Evolutionary conservation across 441 rosid genomes (phyloP).

Genomic region (Eruca vesicaria): DNA sequence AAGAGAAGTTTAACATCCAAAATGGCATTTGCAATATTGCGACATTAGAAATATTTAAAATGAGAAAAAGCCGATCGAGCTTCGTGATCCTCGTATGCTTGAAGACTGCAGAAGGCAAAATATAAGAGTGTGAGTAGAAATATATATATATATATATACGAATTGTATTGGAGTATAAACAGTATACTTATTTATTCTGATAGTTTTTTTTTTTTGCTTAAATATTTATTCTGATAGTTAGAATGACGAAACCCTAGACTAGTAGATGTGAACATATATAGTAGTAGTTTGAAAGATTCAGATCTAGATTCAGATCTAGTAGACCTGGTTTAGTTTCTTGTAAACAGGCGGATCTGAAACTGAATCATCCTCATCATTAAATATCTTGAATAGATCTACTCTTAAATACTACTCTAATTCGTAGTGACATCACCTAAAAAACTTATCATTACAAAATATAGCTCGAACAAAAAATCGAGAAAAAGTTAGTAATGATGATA

Average conservation of each 20-base stretch:
- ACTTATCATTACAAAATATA: slow-evolving; percentile 24
- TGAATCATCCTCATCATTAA: slow-evolving; percentile 19
- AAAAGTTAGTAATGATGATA: slow-evolving; percentile 36
- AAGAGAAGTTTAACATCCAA: not conserved
- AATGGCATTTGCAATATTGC: slow-evolving; percentile 4
- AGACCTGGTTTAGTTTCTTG: slow-evolving; percentile 22
- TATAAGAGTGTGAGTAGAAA: not conserved
- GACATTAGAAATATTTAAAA: not conserved
- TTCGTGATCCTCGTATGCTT: not conserved
- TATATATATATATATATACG: not conserved
- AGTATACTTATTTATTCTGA: not conserved
- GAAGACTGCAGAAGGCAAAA: slow-evolving; percentile 12
- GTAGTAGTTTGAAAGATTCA: slow-evolving; percentile 10
- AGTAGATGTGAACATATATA: slow-evolving; percentile 12
- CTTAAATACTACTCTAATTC: not conserved
- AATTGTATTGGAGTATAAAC: not conserved
- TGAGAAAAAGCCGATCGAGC: not conserved
- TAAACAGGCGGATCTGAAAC: slow-evolving; percentile 27
- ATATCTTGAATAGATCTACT: slow-evolving; percentile 4
- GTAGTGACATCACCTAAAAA: slow-evolving; percentile 26
- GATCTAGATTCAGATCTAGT: slow-evolving; percentile 24
- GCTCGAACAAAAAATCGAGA: not conserved
- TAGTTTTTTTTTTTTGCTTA: too few species aligned
- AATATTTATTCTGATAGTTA: not conserved
- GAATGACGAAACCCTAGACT: slow-evolving; percentile 28